A percentile compares a stretch with the other conserved stretches of the same genome.
Conservation (phyloP, 148 eudicot species). For the Simmondsia chinensis region DNA sequence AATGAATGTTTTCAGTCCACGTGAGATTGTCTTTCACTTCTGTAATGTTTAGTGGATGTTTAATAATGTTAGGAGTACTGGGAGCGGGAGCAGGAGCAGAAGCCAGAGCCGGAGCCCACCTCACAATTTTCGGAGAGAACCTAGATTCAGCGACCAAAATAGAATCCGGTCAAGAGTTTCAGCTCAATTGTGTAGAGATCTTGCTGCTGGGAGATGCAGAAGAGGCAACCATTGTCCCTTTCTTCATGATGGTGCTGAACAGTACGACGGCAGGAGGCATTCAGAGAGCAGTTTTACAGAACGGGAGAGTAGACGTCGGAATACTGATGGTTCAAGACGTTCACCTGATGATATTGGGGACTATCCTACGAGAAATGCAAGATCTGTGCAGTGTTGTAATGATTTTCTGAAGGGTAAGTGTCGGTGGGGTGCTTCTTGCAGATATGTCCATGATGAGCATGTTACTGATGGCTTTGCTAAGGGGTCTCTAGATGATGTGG, state of each 20-base stretch:
- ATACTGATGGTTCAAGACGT: slow-evolving; percentile 22
- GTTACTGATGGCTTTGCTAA: slow-evolving; percentile 18
- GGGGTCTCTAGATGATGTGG: slow-evolving; percentile 15
- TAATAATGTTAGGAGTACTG: slow-evolving; percentile 13
- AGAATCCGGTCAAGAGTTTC: slow-evolving; percentile 28
- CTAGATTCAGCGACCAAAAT: slow-evolving; percentile 28
- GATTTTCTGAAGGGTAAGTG: slow-evolving; percentile 38
- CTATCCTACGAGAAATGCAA: slow-evolving; percentile 13
- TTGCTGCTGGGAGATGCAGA: slow-evolving; percentile 55
- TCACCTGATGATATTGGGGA: slow-evolving; percentile 20
- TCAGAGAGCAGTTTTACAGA: slow-evolving; percentile 28
- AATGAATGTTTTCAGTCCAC: no score
- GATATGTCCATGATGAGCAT: slow-evolving; percentile 23
- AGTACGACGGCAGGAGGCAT: slow-evolving; percentile 24
- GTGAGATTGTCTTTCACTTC: background rate
- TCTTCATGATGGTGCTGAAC: slow-evolving; percentile 37
- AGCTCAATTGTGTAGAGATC: slow-evolving; percentile 48
- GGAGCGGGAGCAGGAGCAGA: slow-evolving; percentile 19
- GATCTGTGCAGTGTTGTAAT: slow-evolving; percentile 26
- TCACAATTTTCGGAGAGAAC: slow-evolving; percentile 31
- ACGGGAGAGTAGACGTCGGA: slow-evolving; percentile 33
- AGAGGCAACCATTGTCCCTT: slow-evolving; percentile 53
- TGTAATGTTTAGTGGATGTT: background rate
- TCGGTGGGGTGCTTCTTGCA: slow-evolving; percentile 32
- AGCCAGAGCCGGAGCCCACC: slow-evolving; percentile 38